phyloP scores from a whole-genome alignment of 768 basidiomycete genomes.

The Pholiota conissans region DNA sequence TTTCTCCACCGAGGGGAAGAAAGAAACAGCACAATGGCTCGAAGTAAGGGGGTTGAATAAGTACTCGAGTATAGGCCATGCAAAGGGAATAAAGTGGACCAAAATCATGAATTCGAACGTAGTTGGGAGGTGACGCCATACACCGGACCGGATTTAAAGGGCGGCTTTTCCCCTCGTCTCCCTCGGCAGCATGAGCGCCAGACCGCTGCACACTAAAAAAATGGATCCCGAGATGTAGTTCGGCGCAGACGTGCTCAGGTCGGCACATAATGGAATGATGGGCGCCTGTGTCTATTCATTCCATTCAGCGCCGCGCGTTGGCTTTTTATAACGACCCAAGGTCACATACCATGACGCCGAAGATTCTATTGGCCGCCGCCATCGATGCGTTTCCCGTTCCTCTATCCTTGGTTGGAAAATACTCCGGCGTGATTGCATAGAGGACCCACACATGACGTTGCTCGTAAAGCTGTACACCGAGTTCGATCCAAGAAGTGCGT shows the following conservation, averaged over 20 bases:
- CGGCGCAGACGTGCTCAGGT: conserved; percentile 61
- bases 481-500: conserved; percentile 76
- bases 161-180: conserved; percentile 30
- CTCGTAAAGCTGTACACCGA: conserved; percentile 64
- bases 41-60: too few relatives aligned
- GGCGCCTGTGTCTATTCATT: conserved; percentile 53
- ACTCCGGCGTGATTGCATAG: conserved; percentile 68
- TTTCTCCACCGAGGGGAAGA: too few relatives aligned
- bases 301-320: too few relatives aligned
- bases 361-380: conserved; percentile 62
- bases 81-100: too few relatives aligned
- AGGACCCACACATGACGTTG: conserved; percentile 79
- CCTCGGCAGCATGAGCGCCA: conserved; percentile 65
- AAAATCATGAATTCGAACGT: too few relatives aligned
- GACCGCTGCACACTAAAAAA: conserved; percentile 56
- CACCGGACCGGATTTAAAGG: too few relatives aligned
- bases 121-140: too few relatives aligned
- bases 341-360: conserved; percentile 67
- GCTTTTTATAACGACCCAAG: background rate
- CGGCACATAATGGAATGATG: conserved; percentile 66
- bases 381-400: conserved; percentile 74
- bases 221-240: conserved; percentile 71
- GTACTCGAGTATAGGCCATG: too few relatives aligned
- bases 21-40: too few relatives aligned
- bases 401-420: conserved; percentile 71